phyloP scores from a whole-genome alignment of 163 green algal species.

The Chloromonas sp. region DNA sequence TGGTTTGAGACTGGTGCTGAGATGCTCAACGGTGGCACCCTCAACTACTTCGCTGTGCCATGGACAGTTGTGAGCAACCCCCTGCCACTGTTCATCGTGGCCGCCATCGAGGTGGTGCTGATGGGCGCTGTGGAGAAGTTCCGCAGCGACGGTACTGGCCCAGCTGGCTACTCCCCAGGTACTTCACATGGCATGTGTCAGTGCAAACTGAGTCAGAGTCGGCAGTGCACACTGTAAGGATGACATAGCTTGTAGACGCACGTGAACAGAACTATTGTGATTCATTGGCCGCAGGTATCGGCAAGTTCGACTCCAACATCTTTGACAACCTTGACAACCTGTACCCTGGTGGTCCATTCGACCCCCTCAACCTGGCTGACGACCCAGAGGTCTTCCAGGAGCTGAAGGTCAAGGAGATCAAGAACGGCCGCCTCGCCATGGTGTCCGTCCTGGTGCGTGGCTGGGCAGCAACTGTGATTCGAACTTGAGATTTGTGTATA shows the following conservation, averaged over 20 bases:
- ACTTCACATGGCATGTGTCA: no score
- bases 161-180: constrained; percentile 80
- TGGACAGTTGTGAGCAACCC: constrained; percentile 84
- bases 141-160: constrained; percentile 64
- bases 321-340: constrained; percentile 84
- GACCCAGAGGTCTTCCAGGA: constrained; percentile 88
- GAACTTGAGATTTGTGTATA: neutral
- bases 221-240: no score
- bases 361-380: constrained; percentile 84
- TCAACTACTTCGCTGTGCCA: constrained; percentile 94
- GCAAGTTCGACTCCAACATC: constrained; percentile 77
- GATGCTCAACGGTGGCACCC: constrained; percentile 87
- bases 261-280: no score
- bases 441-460: constrained; percentile 59
- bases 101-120: constrained; percentile 42
- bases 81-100: constrained; percentile 76
- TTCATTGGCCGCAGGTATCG: constrained; percentile 44
- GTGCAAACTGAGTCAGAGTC: no score
- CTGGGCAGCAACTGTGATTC: neutral
- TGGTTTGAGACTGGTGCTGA: constrained; percentile 89
- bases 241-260: no score
- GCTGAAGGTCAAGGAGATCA: constrained; percentile 96
- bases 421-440: constrained; percentile 88
- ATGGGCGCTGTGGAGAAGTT: constrained; percentile 86
- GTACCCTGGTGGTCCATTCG: constrained; percentile 90